Percentiles rank a stretch among this genome's conserved stretches.
phyloP scores from a whole-genome alignment of 441 rosid genomes.

The Arabidopsis hybrid region DNA sequence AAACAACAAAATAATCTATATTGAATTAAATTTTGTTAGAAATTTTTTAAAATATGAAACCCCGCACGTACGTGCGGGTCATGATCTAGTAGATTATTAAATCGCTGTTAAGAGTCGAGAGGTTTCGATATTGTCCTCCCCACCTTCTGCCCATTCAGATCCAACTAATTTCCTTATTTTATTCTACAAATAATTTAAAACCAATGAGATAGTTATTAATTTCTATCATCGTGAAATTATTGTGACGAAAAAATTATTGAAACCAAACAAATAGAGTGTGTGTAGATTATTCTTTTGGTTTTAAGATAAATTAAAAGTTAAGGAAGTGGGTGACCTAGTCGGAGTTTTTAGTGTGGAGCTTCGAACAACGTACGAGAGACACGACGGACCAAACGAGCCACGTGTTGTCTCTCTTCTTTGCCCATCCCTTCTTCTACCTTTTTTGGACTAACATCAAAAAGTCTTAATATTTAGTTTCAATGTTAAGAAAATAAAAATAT shows the following conservation, averaged over 20 bases:
- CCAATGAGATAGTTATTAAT: background rate
- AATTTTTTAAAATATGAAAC: too few species aligned
- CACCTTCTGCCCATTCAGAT: constrained; percentile 41
- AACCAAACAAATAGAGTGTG: background rate
- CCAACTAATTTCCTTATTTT: constrained; percentile 33
- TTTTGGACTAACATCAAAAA: constrained; percentile 18
- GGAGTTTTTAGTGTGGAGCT: constrained; percentile 23
- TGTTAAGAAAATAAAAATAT: background rate
- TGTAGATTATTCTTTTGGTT: background rate
- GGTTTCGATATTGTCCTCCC: constrained; percentile 30
- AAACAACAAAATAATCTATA: too few species aligned
- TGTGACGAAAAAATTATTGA: background rate
- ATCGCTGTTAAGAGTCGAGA: constrained; percentile 34
- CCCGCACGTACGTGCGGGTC: too few species aligned
- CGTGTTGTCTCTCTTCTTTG: constrained; percentile 20
- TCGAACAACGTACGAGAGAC: constrained; percentile 47
- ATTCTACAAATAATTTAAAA: constrained; percentile 5
- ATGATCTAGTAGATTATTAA: too few species aligned
- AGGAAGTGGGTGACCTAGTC: background rate
- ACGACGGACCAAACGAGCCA: constrained; percentile 35
- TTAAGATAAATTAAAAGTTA: too few species aligned
- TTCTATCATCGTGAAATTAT: background rate
- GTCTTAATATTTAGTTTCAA: background rate
- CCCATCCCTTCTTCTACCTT: background rate
- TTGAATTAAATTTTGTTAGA: too few species aligned